Evolutionary conservation across 2,329 filamentous ascomycete genomes (phyloP).

Genomic region (Microcera coccophila): DNA sequence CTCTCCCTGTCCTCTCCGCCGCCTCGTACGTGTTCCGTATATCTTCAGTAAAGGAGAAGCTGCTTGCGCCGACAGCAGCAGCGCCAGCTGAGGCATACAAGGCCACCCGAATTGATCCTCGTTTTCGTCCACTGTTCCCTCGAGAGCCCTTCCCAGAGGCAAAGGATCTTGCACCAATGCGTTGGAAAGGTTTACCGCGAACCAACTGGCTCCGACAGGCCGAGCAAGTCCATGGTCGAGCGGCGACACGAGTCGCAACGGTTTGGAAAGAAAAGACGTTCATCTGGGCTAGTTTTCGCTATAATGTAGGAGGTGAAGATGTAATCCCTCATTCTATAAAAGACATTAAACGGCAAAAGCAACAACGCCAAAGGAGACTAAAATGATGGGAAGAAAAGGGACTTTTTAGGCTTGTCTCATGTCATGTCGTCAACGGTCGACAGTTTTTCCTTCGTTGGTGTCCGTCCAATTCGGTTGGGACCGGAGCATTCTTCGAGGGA

Average conservation of each 20-base stretch:
- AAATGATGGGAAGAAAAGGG: slow-evolving; percentile 5
- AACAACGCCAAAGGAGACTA: background rate
- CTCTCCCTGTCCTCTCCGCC: slow-evolving; percentile 72
- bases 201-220: slow-evolving; percentile 41
- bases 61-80: slow-evolving; percentile 46
- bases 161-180: slow-evolving; percentile 27
- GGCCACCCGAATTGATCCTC: slow-evolving; percentile 32
- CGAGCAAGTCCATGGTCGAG: slow-evolving; percentile 45
- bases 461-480: slow-evolving; percentile 24
- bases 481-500: too few species aligned
- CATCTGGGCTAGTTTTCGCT: slow-evolving; percentile 34
- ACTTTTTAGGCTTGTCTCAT: slow-evolving; percentile 13
- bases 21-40: slow-evolving; percentile 73
- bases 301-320: slow-evolving; percentile 7
- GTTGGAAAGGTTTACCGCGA: slow-evolving; percentile 28
- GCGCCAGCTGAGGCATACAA: slow-evolving; percentile 50
- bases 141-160: slow-evolving; percentile 27
- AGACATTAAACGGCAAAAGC: background rate
- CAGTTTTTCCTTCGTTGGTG: slow-evolving; percentile 25
- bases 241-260: slow-evolving; percentile 36
- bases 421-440: slow-evolving; percentile 25
- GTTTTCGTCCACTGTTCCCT: slow-evolving; percentile 16
- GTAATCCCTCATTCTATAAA: slow-evolving; percentile 22
- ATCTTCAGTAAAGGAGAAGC: slow-evolving; percentile 60
- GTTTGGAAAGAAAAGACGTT: slow-evolving; percentile 38